Evolutionary conservation across 2,329 filamentous ascomycete species (phyloP).

Genomic region (Corniculantispora saksenae): DNA sequence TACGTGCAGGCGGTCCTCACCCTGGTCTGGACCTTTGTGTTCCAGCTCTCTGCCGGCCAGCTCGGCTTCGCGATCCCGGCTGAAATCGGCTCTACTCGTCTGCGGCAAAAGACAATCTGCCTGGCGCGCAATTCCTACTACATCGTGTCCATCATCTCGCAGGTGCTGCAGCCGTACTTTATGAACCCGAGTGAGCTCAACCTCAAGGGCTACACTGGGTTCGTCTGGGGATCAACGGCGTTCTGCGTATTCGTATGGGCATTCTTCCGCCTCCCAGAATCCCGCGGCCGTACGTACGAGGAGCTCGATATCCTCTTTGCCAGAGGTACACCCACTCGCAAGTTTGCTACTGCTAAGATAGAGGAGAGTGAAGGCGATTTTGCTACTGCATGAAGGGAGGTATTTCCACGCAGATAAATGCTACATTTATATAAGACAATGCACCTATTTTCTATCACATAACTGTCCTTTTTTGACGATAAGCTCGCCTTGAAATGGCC

Average conservation of each 20-base stretch:
- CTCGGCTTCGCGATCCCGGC: slow-evolving; percentile 29
- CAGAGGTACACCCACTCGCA: slow-evolving; percentile 18
- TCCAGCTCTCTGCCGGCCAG: slow-evolving; percentile 43
- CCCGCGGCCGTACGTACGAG: slow-evolving; percentile 29
- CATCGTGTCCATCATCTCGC: slow-evolving; percentile 25
- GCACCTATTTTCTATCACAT: not conserved
- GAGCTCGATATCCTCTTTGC: slow-evolving; percentile 32
- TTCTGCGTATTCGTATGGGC: slow-evolving; percentile 30
- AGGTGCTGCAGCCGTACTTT: slow-evolving; percentile 35
- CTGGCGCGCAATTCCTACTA: slow-evolving; percentile 32
- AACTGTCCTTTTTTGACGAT: no score
- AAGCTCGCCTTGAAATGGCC: no score
- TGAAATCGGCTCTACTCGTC: slow-evolving; percentile 33
- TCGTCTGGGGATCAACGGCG: slow-evolving; percentile 31
- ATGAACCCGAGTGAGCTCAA: slow-evolving; percentile 42
- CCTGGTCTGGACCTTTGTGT: slow-evolving; percentile 46
- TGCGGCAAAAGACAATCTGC: slow-evolving; percentile 36
- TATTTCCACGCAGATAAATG: no score
- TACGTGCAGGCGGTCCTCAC: slow-evolving; percentile 41
- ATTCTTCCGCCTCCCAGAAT: slow-evolving; percentile 30
- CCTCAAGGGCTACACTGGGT: slow-evolving; percentile 43
- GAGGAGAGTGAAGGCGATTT: slow-evolving; percentile 48
- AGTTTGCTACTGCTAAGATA: slow-evolving; percentile 47
- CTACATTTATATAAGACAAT: no score
- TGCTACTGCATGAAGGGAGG: slow-evolving; percentile 51